phyloP scores from a whole-genome alignment of 305 asterid species.

The Petunia hybrid region DNA sequence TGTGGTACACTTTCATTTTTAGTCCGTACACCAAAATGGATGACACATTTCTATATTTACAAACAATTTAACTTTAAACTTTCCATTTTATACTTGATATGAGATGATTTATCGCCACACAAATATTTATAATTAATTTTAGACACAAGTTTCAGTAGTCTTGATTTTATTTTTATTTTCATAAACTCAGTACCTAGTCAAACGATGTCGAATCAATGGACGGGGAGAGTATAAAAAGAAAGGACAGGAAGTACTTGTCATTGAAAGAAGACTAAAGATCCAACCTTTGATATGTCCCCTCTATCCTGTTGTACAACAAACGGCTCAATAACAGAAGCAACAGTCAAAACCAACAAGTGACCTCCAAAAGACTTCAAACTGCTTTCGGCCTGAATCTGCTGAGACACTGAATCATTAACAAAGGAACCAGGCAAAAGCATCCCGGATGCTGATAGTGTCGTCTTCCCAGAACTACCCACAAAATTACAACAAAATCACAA shows the following conservation, averaged over 20 bases:
- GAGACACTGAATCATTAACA: conserved; percentile 37
- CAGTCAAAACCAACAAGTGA: conserved; percentile 68
- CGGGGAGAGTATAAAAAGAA: neutral
- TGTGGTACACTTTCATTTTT: no score
- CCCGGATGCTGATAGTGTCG: conserved; percentile 95
- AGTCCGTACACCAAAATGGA: no score
- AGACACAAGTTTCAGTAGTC: no score
- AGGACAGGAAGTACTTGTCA: neutral
- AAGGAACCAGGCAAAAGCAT: conserved; percentile 68
- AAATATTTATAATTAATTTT: neutral
- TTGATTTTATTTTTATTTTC: no score
- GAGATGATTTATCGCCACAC: neutral
- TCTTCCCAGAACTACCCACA: conserved; percentile 77
- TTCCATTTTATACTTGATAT: no score
- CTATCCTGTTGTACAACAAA: conserved; percentile 59
- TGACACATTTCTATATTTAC: no score
- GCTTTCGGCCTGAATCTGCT: conserved; percentile 36
- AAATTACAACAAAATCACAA: conserved; percentile 19
- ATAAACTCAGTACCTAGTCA: no score
- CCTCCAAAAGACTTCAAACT: conserved; percentile 39
- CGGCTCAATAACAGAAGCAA: conserved; percentile 93
- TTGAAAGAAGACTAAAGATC: conserved; percentile 24
- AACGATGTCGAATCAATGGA: no score
- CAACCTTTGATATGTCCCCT: conserved; percentile 59
- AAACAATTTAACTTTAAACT: no score